Base-by-base conservation (phyloP, 148 eudicot species). In the Arctostaphylos glauca region DNA sequence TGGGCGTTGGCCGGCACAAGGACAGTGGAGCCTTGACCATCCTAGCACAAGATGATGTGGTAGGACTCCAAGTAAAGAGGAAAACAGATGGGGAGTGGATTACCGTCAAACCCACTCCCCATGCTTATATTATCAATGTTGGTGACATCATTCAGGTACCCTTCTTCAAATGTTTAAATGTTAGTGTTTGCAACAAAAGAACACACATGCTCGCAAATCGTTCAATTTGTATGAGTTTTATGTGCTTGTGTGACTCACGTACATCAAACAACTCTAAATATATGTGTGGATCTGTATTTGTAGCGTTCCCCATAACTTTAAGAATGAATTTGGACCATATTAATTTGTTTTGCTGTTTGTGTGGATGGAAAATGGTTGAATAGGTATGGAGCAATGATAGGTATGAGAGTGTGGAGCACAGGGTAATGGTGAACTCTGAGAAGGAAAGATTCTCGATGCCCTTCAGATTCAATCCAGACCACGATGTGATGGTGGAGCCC, bases 61-160 rank as follows among this genome's bases (percentile, higher is more conserved):
- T 95, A 18, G 98, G 98, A 25, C 88, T 95, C 0, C 88, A 95
- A 85, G 95, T 95, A 58, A 90, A 86, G 85, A 89, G 92, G 6
- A 94, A 91, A 84, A 3, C 81, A 0, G 96, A 95, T 84, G 96
- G 93, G n/a, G 86, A 91, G 80, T 95, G 98, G 98, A 81, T 94
- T 64, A 80, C 72, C 15, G 95, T 95, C 10, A 90, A 87, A 23
- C 96, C 98, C 7, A 85, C 83, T 46, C 88, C 93, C 0, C 79
- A 88, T 81, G 94, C 96, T 60, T 91, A 84, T 25, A 91, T 94
- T 14, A 79, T 95, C 79, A 95, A 94, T 56, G 89, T 95, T 41
- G 98, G 98, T 8, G 96, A 92, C 82, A 86, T 92, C 0, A 89
- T 92, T 79, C 96, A 95, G 98, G 98, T 95, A 68, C 54, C 8